Evolutionary conservation across 1,139 yeast species (phyloP).

Genomic region (Hanseniaspora gamundiae): DNA sequence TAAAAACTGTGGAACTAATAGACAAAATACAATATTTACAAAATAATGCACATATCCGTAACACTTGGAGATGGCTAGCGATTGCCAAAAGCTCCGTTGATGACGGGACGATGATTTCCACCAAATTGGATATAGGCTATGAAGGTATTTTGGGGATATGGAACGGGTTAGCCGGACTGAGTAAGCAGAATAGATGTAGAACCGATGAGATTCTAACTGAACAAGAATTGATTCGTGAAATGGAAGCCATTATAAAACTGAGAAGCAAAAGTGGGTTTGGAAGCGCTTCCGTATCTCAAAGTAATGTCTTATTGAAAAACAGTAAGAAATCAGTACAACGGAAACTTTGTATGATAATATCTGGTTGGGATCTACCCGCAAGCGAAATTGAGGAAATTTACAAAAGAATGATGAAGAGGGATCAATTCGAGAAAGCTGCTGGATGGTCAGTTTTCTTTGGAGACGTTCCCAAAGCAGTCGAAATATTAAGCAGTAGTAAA

Average conservation of each 20-base stretch:
- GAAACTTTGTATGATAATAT: conserved; percentile 66
- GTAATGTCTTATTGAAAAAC: conserved; percentile 15
- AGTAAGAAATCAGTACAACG: conserved; percentile 52
- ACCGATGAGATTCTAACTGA: conserved; percentile 29
- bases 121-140: conserved; percentile 64
- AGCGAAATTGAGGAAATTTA: conserved; percentile 66
- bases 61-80: conserved; percentile 85
- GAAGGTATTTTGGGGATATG: conserved; percentile 86
- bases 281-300: conserved; percentile 13
- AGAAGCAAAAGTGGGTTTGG: conserved; percentile 19
- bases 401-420: conserved; percentile 40
- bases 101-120: conserved; percentile 57
- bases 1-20: conserved; percentile 47
- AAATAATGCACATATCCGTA: conserved; percentile 47
- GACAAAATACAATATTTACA: conserved; percentile 36
- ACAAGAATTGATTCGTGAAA: conserved; percentile 35
- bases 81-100: conserved; percentile 57
- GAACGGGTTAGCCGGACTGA: conserved; percentile 63
- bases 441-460: conserved; percentile 98
- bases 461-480: conserved; percentile 69
- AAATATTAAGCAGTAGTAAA: conserved; percentile 41
- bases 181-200: conserved; percentile 40
- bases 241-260: conserved; percentile 25
- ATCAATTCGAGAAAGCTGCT: conserved; percentile 79
- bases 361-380: conserved; percentile 85